Base-by-base conservation (phyloP, 176 grass and related monocot genomes). In the Puya raimondii region DNA sequence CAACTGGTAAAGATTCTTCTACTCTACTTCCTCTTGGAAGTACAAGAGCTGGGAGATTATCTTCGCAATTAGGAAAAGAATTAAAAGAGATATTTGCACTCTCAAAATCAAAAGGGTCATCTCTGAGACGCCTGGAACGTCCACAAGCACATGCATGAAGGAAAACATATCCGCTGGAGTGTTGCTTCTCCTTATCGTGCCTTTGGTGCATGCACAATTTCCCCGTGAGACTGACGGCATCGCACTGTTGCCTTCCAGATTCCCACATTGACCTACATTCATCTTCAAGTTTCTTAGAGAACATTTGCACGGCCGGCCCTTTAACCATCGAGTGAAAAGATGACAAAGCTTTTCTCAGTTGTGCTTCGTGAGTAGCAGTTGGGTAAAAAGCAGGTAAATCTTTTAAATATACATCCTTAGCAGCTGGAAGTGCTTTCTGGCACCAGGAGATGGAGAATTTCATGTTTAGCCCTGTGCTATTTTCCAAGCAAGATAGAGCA, bases 91-190 rank as follows among this genome's bases (percentile, higher is more conserved):
- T 17, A 49, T 97, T 92, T 12, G 86, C 93, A 64, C 78, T 79
- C 63, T 87, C 74, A 77, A 97, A 87, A 71, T 92, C 86, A 83
- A 90, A 97, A 70, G 93, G 93, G 73, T 97, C 93, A 42, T 97
- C 86, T 79, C 79, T 79, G 70, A 92, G 80, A 25, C 80, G 53
- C 72, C 93, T 81, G 54, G 86, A 92, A 48, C 89, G 75, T n/a
- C 93, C 93, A 72, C 93, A 97, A 63, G 89, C 84, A 78, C 93
- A 97, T n/a, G 93, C 89, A 87, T 92, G 93, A 78, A 92, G 87
- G 74, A 92, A 97, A 66, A 79, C 80, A 72, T 81, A 90, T 65
- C 82, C 82, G 68, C 93, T 97, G 27, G 83, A 92, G 69, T 97
- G 93, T 74, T 81, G 82, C 56, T 77, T 70, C n/a, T 53, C 14